Base-by-base conservation (phyloP, 345 rosid species). In the Hibiscus trionum region DNA sequence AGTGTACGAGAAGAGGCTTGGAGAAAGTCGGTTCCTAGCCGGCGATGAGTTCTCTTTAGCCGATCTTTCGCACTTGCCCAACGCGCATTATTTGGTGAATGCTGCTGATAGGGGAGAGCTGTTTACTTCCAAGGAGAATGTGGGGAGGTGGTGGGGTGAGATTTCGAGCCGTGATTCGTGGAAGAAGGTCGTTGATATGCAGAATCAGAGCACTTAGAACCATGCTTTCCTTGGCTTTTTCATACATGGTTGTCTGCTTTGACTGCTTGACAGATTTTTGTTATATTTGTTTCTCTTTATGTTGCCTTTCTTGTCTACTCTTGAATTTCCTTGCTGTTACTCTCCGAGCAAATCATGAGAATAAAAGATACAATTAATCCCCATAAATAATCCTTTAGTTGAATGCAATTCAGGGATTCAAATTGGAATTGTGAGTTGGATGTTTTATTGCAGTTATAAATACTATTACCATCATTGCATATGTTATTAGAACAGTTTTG, bases 101-200 rank as follows among this genome's bases (percentile, higher is more conserved):
- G 79, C 65, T 5, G 77, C 86, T 8, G 81, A 78, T 16, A 80
- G 66, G 71, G 86, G 76, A 29, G 82, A 82, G 72, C 75, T 86
- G 46, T 73, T 90, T 31, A 80, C 77, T 60, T 81, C 83, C 8
- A 81, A 89, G 71, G 61, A 86, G 76, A 88, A 90, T 49, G 91
- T 90, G 58, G 86, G 77, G 11, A 78, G 96, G 67, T 88, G 96
- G 96, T 90, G 90, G 96, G 77, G 42, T 58, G 96, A 90, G 77
- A 85, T 88, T 62, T 86, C 91, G 1, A 75, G 73, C 76, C 76
- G 89, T 66, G 86, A 84, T n/a, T 83, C 93, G 1, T 90, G 96
- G 96, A 90, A 85, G 83, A 83, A 84, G 64, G 91, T 88, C 6
- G 84, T 80, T 63, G 81, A 83, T 55, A 80, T 88, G 89, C 86